Conservation (phyloP, 1,284 basidiomycete genomes). For the Leccinum griseonigrum region DNA sequence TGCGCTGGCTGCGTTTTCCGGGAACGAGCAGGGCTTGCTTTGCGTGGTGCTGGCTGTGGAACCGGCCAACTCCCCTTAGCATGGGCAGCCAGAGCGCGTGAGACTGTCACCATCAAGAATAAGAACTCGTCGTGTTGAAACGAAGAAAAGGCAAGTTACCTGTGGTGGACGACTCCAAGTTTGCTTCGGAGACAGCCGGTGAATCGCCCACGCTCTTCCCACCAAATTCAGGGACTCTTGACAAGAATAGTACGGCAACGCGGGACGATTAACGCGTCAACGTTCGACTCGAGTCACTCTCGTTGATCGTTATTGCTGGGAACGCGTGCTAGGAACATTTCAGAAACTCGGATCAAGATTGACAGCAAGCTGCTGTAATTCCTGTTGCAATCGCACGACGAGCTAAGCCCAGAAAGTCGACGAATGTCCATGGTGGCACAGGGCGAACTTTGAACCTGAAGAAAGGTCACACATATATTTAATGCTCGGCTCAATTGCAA, state of each 20-base stretch:
- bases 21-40: constrained; percentile 33
- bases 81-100: constrained; percentile 60
- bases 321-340: constrained; percentile 3
- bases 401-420: not conserved
- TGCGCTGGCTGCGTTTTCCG: constrained; percentile 11
- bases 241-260: constrained; percentile 9
- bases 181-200: constrained; percentile 16
- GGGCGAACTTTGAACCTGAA: not conserved
- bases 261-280: not conserved
- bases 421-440: not conserved
- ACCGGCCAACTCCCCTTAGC: constrained; percentile 59
- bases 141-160: not conserved
- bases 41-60: constrained; percentile 51
- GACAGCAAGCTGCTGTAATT: constrained; percentile 3
- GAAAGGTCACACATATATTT: not conserved
- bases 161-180: constrained; percentile 1
- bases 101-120: constrained; percentile 24
- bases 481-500: constrained; percentile 1
- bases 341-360: not conserved
- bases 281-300: not conserved
- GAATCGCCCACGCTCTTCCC: constrained; percentile 2
- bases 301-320: not conserved
- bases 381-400: not conserved
- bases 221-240: not conserved
- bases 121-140: not conserved